Percentiles rank a stretch among this genome's conserved stretches.
phyloP scores from a whole-genome alignment of 441 rosid genomes.

The Flueggea neowawraea region DNA sequence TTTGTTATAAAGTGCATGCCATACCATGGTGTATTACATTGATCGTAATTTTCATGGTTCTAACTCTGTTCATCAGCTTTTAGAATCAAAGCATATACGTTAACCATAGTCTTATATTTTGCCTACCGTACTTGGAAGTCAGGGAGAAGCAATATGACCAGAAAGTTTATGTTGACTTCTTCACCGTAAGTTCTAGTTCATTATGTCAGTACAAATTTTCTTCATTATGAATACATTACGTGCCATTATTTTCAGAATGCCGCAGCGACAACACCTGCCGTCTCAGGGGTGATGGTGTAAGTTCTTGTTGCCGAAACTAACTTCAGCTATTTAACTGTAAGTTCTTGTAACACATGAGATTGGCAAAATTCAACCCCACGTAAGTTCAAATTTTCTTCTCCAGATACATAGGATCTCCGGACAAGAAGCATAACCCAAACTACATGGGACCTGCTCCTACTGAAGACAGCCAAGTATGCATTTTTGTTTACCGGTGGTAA shows the following conservation, averaged over 20 bases:
- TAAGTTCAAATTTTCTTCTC: constrained; percentile 10
- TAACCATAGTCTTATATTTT: not conserved
- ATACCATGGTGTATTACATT: too few relatives aligned
- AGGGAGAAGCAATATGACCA: constrained; percentile 92
- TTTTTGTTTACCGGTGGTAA: not conserved
- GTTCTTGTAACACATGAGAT: not conserved
- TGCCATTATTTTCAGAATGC: constrained; percentile 50
- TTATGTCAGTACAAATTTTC: constrained; percentile 1
- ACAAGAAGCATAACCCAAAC: constrained; percentile 64
- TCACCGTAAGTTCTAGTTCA: constrained; percentile 54
- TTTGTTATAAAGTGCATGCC: too few relatives aligned
- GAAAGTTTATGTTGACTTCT: constrained; percentile 78
- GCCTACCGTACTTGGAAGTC: constrained; percentile 68
- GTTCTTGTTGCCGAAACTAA: constrained; percentile 13
- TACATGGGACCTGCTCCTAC: constrained; percentile 77
- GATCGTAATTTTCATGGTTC: too few relatives aligned
- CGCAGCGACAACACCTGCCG: constrained; percentile 57
- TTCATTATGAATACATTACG: constrained; percentile 5
- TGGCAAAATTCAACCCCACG: not conserved
- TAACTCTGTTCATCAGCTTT: too few relatives aligned
- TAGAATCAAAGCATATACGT: not conserved
- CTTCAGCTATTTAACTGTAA: not conserved
- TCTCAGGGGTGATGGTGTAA: constrained; percentile 84
- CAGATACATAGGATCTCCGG: constrained; percentile 81
- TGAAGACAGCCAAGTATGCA: constrained; percentile 67